Evolutionary conservation across 345 rosid species (phyloP).

Genomic region (Rhodomyrtus tomentosa): DNA sequence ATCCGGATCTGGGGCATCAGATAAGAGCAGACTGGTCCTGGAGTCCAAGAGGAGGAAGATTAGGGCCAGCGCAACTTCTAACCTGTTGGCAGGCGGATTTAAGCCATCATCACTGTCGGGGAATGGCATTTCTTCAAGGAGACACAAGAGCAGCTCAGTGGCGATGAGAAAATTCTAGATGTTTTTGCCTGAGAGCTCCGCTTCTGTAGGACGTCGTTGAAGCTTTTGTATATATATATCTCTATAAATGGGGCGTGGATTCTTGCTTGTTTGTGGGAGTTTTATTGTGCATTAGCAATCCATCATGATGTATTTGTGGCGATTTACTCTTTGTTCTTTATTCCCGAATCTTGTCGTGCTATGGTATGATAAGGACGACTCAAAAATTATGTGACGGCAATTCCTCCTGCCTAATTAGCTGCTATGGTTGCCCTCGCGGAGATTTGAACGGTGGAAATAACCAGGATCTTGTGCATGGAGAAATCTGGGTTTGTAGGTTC

Average conservation of each 20-base stretch:
- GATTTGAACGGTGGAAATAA: background rate
- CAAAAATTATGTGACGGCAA: background rate
- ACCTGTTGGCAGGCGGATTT: constrained; percentile 46
- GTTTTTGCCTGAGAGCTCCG: background rate
- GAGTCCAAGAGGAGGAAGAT: constrained; percentile 82
- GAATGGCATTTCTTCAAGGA: constrained; percentile 10
- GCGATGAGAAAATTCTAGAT: constrained; percentile 20
- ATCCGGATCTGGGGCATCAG: constrained; percentile 20
- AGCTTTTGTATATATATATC: background rate
- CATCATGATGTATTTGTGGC: background rate
- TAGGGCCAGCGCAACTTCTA: constrained; percentile 51
- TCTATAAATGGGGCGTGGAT: background rate
- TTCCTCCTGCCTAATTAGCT: background rate
- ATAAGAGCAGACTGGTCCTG: constrained; percentile 47
- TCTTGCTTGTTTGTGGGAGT: background rate
- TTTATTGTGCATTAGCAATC: background rate
- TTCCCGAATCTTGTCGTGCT: background rate
- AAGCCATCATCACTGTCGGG: constrained; percentile 60
- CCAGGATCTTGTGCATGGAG: background rate
- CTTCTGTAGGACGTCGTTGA: background rate
- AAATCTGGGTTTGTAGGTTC: background rate
- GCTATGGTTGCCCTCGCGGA: background rate
- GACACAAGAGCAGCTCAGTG: constrained; percentile 14
- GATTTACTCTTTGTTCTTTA: background rate
- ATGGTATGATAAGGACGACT: background rate